These are phyloP conservation scores for Protomyces inouyei DNA, from an alignment of 1,139 yeast species.

Conservation along the genomic window DNA sequence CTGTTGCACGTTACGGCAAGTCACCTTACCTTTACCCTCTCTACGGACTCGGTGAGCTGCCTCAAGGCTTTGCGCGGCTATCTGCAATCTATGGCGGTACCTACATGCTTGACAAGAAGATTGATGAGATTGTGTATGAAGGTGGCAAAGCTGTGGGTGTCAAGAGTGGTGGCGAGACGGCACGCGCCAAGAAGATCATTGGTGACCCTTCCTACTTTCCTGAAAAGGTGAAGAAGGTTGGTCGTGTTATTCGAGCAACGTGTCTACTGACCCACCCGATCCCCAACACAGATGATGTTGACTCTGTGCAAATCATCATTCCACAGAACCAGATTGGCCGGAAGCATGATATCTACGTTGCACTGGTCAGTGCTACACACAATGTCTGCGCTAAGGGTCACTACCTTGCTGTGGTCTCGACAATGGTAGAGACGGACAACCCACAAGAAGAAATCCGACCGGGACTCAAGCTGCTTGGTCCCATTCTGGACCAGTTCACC, in stretches of 20 bases:
- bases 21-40: conserved; percentile 94
- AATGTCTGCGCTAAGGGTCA: conserved; percentile 88
- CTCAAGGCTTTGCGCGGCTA: conserved; percentile 96
- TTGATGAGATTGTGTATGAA: conserved; percentile 77
- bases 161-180: conserved; percentile 82
- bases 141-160: conserved; percentile 79
- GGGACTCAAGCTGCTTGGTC: conserved; percentile 85
- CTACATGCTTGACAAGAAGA: conserved; percentile 93
- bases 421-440: conserved; percentile 86
- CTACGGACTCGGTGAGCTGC: conserved; percentile 95
- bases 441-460: conserved; percentile 93
- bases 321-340: conserved; percentile 95
- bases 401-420: conserved; percentile 87
- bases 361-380: conserved; percentile 83
- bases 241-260: conserved; percentile 91
- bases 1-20: conserved; percentile 92
- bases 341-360: conserved; percentile 83
- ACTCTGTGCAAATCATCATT: conserved; percentile 87
- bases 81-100: conserved; percentile 98
- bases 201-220: conserved; percentile 99
- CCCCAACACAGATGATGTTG: conserved; percentile 74
- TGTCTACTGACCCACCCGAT: conserved; percentile 88
- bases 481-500: conserved; percentile 75
- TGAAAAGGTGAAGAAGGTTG: conserved; percentile 75
- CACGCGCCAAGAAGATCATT: conserved; percentile 87